Evolutionary conservation across 1,284 basidiomycete species (phyloP).

Genomic region (Austroboletus novae-zelandiae): DNA sequence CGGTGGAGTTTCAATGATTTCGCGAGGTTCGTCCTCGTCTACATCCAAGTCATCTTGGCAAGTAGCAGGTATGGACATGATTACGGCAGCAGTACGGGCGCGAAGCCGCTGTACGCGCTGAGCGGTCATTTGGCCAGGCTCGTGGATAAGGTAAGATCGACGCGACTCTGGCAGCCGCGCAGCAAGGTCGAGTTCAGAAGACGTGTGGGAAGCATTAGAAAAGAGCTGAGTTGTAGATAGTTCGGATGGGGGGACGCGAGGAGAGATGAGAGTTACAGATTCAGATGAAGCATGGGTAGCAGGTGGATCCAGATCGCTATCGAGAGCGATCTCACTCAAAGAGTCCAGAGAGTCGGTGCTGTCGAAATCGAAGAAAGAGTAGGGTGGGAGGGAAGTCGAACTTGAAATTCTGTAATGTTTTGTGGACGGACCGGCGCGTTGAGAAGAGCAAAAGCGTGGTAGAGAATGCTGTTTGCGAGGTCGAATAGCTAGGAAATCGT

Average conservation of each 20-base stretch:
- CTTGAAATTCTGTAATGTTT: slow-evolving; percentile 10
- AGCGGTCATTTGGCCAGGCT: slow-evolving; percentile 28
- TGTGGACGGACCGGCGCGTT: slow-evolving; percentile 8
- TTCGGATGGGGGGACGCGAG: slow-evolving; percentile 5
- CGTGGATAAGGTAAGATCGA: slow-evolving; percentile 10
- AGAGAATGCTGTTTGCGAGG: slow-evolving; percentile 3
- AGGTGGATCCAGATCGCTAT: slow-evolving; percentile 18
- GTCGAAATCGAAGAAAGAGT: slow-evolving; percentile 1
- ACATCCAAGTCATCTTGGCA: slow-evolving; percentile 17
- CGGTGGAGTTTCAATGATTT: not conserved
- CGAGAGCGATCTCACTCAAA: slow-evolving; percentile 11
- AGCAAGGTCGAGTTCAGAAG: slow-evolving; percentile 3
- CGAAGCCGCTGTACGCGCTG: slow-evolving; percentile 25
- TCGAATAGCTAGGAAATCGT: slow-evolving; percentile 9
- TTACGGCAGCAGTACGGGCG: slow-evolving; percentile 25
- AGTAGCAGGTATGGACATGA: slow-evolving; percentile 29
- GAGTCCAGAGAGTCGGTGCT: slow-evolving; percentile 6
- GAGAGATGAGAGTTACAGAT: slow-evolving; percentile 25
- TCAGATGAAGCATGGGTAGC: slow-evolving; percentile 10
- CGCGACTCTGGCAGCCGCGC: slow-evolving; percentile 6
- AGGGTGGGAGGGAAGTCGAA: slow-evolving; percentile 12
- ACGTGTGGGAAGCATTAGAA: slow-evolving; percentile 8
- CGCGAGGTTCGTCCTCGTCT: slow-evolving; percentile 5
- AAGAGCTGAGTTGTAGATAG: not conserved
- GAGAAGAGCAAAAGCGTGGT: slow-evolving; percentile 2